These are phyloP conservation scores for Trifolium fragiferum DNA, from an alignment of 306 rosid genomes.

Conservation along the genomic window DNA sequence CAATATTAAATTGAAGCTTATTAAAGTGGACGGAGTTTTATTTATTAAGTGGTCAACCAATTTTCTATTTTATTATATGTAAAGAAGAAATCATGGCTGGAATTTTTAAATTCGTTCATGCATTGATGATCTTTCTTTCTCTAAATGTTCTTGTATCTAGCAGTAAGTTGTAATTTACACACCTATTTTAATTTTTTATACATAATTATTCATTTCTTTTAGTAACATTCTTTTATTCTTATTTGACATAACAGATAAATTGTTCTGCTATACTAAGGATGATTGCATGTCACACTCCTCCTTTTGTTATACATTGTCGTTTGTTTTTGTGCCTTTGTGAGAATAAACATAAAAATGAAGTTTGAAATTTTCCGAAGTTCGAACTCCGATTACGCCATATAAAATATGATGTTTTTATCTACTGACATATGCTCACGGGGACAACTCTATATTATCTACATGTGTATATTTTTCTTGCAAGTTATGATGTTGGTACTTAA, in stretches of 20 bases:
- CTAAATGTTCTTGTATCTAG: background rate
- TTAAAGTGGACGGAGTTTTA: background rate
- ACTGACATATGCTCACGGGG: rapidly evolving
- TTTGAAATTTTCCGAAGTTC: no score
- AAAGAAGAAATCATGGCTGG: background rate
- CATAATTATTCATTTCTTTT: background rate
- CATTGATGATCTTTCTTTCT: background rate
- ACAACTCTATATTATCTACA: no score
- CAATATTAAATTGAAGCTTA: background rate
- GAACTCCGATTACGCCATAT: no score
- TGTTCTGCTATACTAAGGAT: background rate
- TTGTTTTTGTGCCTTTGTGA: no score
- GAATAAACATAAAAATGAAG: no score
- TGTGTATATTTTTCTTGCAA: background rate
- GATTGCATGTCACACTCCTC: background rate
- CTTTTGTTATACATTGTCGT: no score
- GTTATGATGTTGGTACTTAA: background rate
- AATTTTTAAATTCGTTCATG: background rate
- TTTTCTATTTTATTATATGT: background rate
- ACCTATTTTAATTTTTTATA: background rate
- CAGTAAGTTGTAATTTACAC: background rate
- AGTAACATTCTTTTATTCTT: background rate
- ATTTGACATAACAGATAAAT: background rate
- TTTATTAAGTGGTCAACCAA: background rate
- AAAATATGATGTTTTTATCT: no score